A percentile compares a stretch with the other conserved stretches of the same genome.
Conservation (phyloP, 2,329 filamentous ascomycete genomes). For the Calonectria montana region DNA sequence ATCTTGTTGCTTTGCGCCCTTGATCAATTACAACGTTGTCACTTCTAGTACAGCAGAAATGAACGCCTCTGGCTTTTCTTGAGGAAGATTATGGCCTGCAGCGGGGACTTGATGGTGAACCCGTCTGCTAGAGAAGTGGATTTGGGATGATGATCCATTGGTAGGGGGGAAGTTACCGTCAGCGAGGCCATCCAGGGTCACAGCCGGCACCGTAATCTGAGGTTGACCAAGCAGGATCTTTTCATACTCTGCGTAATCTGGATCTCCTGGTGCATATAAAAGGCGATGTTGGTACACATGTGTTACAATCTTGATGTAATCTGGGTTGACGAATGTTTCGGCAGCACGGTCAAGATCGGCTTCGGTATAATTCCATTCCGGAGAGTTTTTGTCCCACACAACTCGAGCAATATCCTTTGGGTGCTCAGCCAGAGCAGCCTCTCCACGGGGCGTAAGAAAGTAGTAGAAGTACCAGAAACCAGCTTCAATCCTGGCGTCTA, state of each 20-base stretch:
- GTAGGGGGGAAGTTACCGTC: slow-evolving; percentile 4
- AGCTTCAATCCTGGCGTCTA: not conserved
- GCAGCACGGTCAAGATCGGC: not conserved
- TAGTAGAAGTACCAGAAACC: slow-evolving; percentile 7
- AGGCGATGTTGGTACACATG: slow-evolving; percentile 18
- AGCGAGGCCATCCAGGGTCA: slow-evolving; percentile 3
- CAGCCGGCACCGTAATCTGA: not conserved
- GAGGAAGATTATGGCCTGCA: slow-evolving; percentile 7
- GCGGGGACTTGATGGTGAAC: not conserved
- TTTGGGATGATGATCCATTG: not conserved
- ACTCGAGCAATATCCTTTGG: not conserved
- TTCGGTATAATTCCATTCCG: slow-evolving; percentile 1
- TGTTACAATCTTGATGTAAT: slow-evolving; percentile 18
- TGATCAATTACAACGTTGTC: not conserved
- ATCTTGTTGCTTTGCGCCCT: not conserved
- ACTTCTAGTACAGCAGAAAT: slow-evolving; percentile 5
- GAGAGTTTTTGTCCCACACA: slow-evolving; percentile 1
- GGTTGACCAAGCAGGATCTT: not conserved
- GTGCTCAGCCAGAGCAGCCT: not conserved
- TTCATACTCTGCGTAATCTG: slow-evolving; percentile 9
- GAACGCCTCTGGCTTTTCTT: slow-evolving; percentile 1
- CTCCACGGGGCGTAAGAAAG: slow-evolving; percentile 3
- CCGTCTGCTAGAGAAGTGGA: not conserved
- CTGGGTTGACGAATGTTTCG: slow-evolving; percentile 11
- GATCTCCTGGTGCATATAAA: slow-evolving; percentile 39